Conservation (phyloP, 2,329 filamentous ascomycete genomes). For the Corynespora cassiicola region DNA sequence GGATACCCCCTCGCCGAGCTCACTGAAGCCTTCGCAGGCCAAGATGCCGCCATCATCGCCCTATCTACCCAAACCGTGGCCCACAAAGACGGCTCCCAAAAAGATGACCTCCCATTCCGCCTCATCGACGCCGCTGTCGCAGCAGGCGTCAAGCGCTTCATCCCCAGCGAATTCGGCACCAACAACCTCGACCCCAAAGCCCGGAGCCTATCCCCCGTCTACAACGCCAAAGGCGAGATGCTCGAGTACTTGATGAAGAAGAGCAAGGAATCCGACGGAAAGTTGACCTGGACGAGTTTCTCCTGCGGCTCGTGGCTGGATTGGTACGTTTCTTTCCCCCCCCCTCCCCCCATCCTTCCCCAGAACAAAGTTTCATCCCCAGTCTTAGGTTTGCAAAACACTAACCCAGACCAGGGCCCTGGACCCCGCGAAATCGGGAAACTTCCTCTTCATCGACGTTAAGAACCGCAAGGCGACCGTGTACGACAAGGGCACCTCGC, state of each 20-base stretch:
- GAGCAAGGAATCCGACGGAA: constrained; percentile 18
- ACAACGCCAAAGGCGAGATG: constrained; percentile 41
- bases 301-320: constrained; percentile 31
- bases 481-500: constrained; percentile 22
- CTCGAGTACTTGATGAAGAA: constrained; percentile 41
- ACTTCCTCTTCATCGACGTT: constrained; percentile 29
- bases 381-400: no score
- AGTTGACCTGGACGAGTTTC: constrained; percentile 26
- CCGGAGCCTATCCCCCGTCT: constrained; percentile 42
- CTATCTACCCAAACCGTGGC: constrained; percentile 31
- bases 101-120: constrained; percentile 24
- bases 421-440: constrained; percentile 20
- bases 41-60: constrained; percentile 47
- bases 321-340: constrained; percentile 14
- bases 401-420: constrained; percentile 14
- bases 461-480: constrained; percentile 21
- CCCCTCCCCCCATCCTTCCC: background rate
- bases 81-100: constrained; percentile 16
- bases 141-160: constrained; percentile 47
- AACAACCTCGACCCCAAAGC: constrained; percentile 43
- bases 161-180: constrained; percentile 49
- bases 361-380: background rate
- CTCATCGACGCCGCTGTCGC: constrained; percentile 50
- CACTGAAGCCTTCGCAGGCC: constrained; percentile 38
- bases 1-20: constrained; percentile 31